Conservation (phyloP, 371 early-diverging fungal genomes). For the Gilbertella persicaria region DNA sequence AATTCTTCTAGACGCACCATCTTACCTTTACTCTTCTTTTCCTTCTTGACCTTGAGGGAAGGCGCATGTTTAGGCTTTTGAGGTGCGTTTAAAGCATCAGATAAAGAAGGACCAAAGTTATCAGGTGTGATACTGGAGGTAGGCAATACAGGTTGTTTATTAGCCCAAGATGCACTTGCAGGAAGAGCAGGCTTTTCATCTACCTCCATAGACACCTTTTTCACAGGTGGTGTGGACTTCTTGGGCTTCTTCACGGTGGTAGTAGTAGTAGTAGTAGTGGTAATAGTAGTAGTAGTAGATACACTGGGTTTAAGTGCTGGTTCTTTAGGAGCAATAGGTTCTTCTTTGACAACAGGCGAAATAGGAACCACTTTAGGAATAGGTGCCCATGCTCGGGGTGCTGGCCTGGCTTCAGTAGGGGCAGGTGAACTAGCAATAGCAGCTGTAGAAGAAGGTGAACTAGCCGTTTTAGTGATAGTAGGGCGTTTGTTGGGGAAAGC, state of each 20-base stretch:
- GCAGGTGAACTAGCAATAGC: constrained; percentile 1
- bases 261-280: constrained; percentile 1
- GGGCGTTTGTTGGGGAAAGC: constrained; percentile 40
- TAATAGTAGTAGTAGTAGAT: not conserved
- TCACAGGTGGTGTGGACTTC: not conserved
- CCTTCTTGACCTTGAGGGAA: constrained; percentile 37
- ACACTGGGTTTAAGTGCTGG: not conserved
- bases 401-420: constrained; percentile 8
- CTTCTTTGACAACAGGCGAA: constrained; percentile 17
- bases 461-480: constrained; percentile 10
- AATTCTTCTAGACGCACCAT: constrained; percentile 52
- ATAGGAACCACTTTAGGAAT: constrained; percentile 42
- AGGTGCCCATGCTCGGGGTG: constrained; percentile 43
- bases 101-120: constrained; percentile 49
- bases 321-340: constrained; percentile 3
- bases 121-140: constrained; percentile 41
- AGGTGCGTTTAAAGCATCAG: constrained; percentile 41
- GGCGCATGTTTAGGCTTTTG: constrained; percentile 48
- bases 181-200: constrained; percentile 62
- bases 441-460: constrained; percentile 1
- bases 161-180: constrained; percentile 68
- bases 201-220: constrained; percentile 9
- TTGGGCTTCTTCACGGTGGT: constrained; percentile 5
- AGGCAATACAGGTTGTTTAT: constrained; percentile 28
- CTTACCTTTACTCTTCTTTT: constrained; percentile 43